Base-by-base conservation (phyloP, 257 asterid genomes). In the Salvia miltiorrhiza region DNA sequence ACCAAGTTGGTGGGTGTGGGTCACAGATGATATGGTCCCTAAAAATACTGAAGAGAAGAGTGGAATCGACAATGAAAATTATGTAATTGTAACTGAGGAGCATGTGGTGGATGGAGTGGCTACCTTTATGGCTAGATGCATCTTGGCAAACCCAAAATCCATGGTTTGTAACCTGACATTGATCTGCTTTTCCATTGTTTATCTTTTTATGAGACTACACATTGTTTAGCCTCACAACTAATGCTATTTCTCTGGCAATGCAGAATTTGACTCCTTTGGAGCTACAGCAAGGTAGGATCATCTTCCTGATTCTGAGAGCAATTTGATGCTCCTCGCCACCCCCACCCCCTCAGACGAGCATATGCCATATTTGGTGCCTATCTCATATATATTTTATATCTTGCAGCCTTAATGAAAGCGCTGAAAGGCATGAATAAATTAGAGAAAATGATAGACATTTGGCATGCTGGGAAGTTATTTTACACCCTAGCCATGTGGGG, bases 1-100 rank as follows among this genome's bases (percentile, higher is more conserved):
- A 61, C 96, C 99, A 7, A 93, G 95, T 78, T 84, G 96, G 93
- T 93, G 99, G 96, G 97, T 93, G 37, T 93, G 96, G 99, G 95
- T 93, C 14, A 70, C 96, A 0, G 95, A 93, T 61, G 92, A 87
- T 17, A 87, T 73, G 78, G 76, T 65, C 55, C 86, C 91, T 0
- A 75, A 39, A 53, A 77, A 85, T 59, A 40, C 72, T 50, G 96
- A 93, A 77, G 97, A 83, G 78, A 79, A 69, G 69, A 84, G 99
- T 70, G 96, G 72, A 67, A 87, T 93, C 17, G 99, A 93, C 74
- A 74, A 70, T 61, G 96, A 93, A 23, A 86, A 77, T 76, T 93
- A 93, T 77, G 88, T 93, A 28, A 21, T 90, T 76, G 86, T 93
- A 39, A 83, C 73, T 9, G 96, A 90, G 77, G 99, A 90, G 47